Conservation (phyloP, 176 grass and related monocot genomes). For the Juncus inflexus region DNA sequence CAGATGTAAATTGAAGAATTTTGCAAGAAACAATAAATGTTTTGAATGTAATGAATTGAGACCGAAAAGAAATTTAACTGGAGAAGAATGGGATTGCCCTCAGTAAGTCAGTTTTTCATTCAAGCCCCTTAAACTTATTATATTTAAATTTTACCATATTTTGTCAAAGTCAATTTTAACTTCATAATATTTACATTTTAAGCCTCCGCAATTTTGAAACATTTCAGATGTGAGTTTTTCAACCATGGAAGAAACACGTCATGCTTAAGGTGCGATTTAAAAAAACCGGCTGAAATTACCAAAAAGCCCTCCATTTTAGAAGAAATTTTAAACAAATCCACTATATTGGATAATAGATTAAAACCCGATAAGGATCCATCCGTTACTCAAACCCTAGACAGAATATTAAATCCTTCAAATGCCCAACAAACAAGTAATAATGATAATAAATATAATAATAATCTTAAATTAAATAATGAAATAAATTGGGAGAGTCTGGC, state of each 20-base stretch:
- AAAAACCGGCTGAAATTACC: constrained; percentile 43
- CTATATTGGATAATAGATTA: not conserved
- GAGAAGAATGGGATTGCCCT: constrained; percentile 94
- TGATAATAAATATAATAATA: too few species aligned
- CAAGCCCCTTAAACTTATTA: not conserved
- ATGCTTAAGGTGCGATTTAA: constrained; percentile 85
- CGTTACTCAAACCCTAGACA: constrained; percentile 76
- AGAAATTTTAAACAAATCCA: constrained; percentile 55
- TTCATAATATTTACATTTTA: constrained; percentile 4
- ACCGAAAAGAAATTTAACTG: constrained; percentile 66
- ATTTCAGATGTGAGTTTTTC: constrained; percentile 78
- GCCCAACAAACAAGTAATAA: too few species aligned
- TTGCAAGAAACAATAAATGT: constrained; percentile 72
- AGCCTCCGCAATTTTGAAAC: constrained; percentile 14
- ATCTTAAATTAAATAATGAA: too few species aligned
- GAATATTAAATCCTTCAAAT: constrained; percentile 53
- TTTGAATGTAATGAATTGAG: constrained; percentile 74
- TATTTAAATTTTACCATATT: too few species aligned
- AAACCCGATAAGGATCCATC: constrained; percentile 12
- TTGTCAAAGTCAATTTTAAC: too few species aligned
- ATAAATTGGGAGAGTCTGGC: constrained; percentile 25
- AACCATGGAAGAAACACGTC: constrained; percentile 81
- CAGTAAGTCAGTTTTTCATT: constrained; percentile 54
- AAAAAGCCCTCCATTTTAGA: constrained; percentile 33
- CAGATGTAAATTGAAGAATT: constrained; percentile 98